Evolutionary conservation across 2,329 filamentous ascomycete species (phyloP), one percentile per base, ranked within the genome.

Genomic region (Penicillium olsonii): DNA sequence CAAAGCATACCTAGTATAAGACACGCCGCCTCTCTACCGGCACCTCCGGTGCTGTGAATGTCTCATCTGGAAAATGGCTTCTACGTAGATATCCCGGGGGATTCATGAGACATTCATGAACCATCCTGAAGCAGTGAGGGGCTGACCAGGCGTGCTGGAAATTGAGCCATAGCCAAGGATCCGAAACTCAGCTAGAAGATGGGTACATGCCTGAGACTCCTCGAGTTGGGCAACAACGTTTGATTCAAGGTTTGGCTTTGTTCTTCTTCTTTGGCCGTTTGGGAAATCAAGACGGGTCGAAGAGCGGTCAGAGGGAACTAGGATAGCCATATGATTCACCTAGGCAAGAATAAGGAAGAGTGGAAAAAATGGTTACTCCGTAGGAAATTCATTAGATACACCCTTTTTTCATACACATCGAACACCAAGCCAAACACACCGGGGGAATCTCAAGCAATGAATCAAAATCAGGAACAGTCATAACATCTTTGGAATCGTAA

Each of bases 401-500:
- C 29, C 6, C 5, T 3, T 15, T 10, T 12, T 18, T 11, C 14
- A 2, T 47, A 14, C 34, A 22, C 40, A 37, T 33, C n/a, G n/a
- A 40, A 40, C 20, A 37, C 38, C 29, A 26, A 37, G 19, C 22
- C n/a, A 8, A 5, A 43, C 2, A 27, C 3, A 31, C 34, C 15
- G 12, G 31, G 24, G 31, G 19, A 42, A 41, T 27, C 2, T 24
- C 24, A 17, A 37, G 15, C 12, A 1, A 42, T 12, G 17, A 24
- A 31, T 37, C 33, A 10, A 27, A 37, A 40, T 15, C 24, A 20
- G 22, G 12, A 19, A 43, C 35, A 20, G 44, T 50, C 35, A 31
- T 50, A 24, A 48, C n/a, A 18, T 38, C 45, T 43, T 55, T 29
- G 40, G 20, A 37, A 17, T 11, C 10, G 20, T 41, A 37, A 24